Percentiles rank a stretch among this genome's conserved stretches.
Evolutionary conservation across 257 asterid species (phyloP).

Genomic region (Ballota nigra): DNA sequence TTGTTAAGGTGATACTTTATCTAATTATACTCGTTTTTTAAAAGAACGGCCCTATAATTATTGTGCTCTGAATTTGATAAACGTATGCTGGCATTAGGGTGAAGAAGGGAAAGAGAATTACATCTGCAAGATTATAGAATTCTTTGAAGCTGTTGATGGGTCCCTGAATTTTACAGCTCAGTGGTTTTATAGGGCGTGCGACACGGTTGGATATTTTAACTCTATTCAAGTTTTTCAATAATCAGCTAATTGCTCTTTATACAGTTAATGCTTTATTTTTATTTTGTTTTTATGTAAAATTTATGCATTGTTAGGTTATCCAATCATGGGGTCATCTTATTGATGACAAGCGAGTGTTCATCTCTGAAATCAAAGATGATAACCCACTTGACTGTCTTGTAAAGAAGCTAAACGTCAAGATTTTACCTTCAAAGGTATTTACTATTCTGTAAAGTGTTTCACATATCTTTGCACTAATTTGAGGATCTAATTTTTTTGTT

Average conservation of each 20-base stretch:
- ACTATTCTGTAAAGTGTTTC: not conserved
- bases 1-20: conserved; percentile 43
- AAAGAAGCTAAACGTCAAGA: conserved; percentile 34
- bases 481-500: not conserved
- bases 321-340: conserved; percentile 32
- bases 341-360: conserved; percentile 48
- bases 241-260: not conserved
- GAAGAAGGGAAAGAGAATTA: conserved; percentile 39
- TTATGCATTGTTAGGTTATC: conserved; percentile 48
- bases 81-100: conserved; percentile 35
- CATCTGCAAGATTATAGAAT: conserved; percentile 68
- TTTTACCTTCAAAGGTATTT: conserved; percentile 9
- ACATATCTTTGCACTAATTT: not conserved
- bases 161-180: conserved; percentile 49
- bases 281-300: not conserved
- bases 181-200: conserved; percentile 73
- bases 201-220: conserved; percentile 54
- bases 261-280: not conserved
- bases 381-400: conserved; percentile 67
- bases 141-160: conserved; percentile 59
- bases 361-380: conserved; percentile 68
- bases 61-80: not conserved
- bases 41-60: not conserved
- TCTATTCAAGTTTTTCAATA: not conserved
- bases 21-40: not conserved